Percentiles rank a stretch among this genome's conserved stretches.
phyloP scores from a whole-genome alignment of 140 eudicot species.

The Flaveria floridana region DNA sequence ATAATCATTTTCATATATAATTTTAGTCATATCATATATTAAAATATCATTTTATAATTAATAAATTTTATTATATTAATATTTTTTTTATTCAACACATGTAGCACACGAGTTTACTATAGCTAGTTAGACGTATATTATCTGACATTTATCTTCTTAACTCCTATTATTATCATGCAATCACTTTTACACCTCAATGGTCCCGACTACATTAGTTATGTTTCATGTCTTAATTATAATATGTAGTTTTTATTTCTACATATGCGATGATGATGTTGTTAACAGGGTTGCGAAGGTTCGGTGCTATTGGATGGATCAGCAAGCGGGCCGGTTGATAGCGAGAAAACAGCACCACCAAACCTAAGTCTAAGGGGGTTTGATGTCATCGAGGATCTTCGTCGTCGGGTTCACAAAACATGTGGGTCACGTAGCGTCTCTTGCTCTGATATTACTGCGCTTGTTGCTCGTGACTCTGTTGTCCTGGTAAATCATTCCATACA shows the following conservation, averaged over 20 bases:
- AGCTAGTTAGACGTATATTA: neutral
- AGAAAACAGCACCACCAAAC: constrained; percentile 39
- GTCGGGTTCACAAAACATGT: constrained; percentile 41
- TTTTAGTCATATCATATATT: too few relatives aligned
- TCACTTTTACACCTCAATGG: neutral
- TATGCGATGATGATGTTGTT: neutral
- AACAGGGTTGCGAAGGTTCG: constrained; percentile 54
- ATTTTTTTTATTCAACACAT: too few relatives aligned
- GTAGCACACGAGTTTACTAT: too few relatives aligned
- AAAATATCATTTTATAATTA: too few relatives aligned
- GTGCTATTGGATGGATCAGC: constrained; percentile 50
- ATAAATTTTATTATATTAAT: too few relatives aligned
- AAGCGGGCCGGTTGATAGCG: constrained; percentile 41
- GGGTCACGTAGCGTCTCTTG: constrained; percentile 55
- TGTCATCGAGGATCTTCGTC: constrained; percentile 47
- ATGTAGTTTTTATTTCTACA: neutral
- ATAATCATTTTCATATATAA: too few relatives aligned
- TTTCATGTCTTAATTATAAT: neutral
- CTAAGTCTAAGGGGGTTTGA: constrained; percentile 41
- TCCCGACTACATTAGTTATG: neutral
- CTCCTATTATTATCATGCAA: neutral
- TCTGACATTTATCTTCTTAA: neutral
- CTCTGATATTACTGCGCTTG: constrained; percentile 56
- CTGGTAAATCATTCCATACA: constrained; percentile 29
- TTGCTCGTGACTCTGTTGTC: constrained; percentile 57